Evolutionary conservation across 1,284 basidiomycete species (phyloP), one percentile per base, ranked within the genome.

Genomic region (Tilletia setariae): DNA sequence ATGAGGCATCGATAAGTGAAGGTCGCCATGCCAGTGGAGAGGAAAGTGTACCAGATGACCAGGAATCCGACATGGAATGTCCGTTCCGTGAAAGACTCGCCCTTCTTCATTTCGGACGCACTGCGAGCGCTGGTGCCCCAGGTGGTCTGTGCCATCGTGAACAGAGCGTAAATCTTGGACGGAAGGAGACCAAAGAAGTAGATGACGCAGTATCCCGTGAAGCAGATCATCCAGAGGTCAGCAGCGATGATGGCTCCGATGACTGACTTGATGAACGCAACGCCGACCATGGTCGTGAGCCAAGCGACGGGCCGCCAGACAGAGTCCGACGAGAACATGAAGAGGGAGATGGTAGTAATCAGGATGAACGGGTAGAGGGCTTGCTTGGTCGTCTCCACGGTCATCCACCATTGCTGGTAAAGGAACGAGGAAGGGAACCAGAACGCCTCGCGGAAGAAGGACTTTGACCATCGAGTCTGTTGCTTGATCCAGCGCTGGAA

Each of bases 151-250:
- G 43, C 46, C 66, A 67, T 67, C 2, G 66, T 67, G 42, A 63
- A 28, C 19, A 67, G 66, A 25, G 66, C 66, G 42, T 44, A 49
- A 21, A 67, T 42, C 56, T 63, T 62, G 35, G 66, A 67, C 9
- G 66, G 66, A 7, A 67, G 40, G 7, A 67, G 59, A 19, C 66
- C 66, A 28, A 67, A 67, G 66, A 67, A 63, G 56, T 67, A 67
- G 28, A 67, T 32, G 42, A 63, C 25, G 2, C 42, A 42, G 53
- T 67, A 67, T 23, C 40, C 25, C 1, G 56, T 43, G 53, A 66
- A 66, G n/a, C 23, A 13, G 35, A 66, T 42, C 65, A 66, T 47
- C 53, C 65, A 61, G 16, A 43, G 53, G 43, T 66, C 65, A 21
- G 32, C 40, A 13, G 65, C 53, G n/a, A 66, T 61, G 65, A 61